Percentiles rank a stretch among this genome's conserved stretches.
Evolutionary conservation across 345 rosid species (phyloP).

Genomic region (Corymbia maculata): DNA sequence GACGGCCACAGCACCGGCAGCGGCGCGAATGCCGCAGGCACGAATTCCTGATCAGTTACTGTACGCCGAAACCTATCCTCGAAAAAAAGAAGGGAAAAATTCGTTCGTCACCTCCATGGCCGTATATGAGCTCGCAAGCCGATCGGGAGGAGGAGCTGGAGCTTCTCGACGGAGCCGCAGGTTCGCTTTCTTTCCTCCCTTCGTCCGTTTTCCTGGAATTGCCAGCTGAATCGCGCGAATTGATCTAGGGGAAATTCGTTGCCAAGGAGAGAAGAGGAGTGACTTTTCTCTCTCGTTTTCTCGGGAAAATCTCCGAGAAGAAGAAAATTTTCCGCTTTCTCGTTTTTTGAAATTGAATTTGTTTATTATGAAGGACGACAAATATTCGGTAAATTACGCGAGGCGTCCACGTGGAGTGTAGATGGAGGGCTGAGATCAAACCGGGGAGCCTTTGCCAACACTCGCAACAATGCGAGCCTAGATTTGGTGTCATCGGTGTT

Average conservation of each 20-base stretch:
- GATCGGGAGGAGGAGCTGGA: background rate
- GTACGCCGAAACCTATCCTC: background rate
- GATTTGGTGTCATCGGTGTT: background rate
- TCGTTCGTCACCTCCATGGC: background rate
- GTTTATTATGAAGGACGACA: background rate
- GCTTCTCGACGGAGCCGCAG: background rate
- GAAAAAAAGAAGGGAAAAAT: background rate
- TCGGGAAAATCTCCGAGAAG: background rate
- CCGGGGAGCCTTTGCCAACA: background rate
- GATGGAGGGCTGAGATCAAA: background rate
- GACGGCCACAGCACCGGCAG: background rate
- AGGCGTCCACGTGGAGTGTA: background rate
- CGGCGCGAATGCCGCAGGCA: background rate
- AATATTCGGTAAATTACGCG: background rate
- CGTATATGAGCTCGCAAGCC: background rate
- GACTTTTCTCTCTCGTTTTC: background rate
- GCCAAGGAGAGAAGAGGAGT: background rate
- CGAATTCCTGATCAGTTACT: background rate
- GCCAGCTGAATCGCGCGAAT: background rate
- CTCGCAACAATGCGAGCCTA: background rate
- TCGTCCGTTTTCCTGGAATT: background rate
- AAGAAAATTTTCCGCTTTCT: background rate
- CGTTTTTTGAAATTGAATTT: background rate
- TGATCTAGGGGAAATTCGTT: background rate
- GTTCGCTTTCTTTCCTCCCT: background rate